Evolutionary conservation across 2,329 filamentous ascomycete genomes (phyloP).

Genomic region (Monilinia aucupariae): DNA sequence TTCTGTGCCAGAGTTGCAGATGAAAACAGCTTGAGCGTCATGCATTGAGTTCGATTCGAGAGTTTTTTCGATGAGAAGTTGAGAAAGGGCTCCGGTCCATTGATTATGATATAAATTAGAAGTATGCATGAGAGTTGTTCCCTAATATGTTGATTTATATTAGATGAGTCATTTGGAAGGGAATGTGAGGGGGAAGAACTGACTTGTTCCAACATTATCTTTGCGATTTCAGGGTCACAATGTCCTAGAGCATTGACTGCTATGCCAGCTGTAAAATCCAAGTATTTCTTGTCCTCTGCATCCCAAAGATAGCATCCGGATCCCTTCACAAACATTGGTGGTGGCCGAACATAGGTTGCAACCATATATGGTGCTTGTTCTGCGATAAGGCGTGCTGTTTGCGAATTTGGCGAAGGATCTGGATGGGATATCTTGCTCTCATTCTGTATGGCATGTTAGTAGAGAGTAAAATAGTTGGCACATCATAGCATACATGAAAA

Average conservation of each 20-base stretch:
- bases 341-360: constrained; percentile 84
- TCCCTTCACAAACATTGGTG: constrained; percentile 84
- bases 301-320: constrained; percentile 87
- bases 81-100: constrained; percentile 86
- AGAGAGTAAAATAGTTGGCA: constrained; percentile 13
- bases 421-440: constrained; percentile 53
- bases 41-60: constrained; percentile 75
- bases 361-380: constrained; percentile 87
- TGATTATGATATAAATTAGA: constrained; percentile 97
- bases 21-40: constrained; percentile 72
- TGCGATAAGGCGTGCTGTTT: constrained; percentile 67
- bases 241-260: constrained; percentile 92
- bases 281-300: constrained; percentile 78
- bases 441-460: constrained; percentile 21
- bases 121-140: constrained; percentile 76
- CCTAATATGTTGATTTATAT: constrained; percentile 38
- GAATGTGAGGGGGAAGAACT: constrained; percentile 16
- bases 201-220: constrained; percentile 73
- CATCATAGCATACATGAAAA: constrained; percentile 34
- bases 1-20: constrained; percentile 95
- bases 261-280: constrained; percentile 94
- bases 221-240: constrained; percentile 71
- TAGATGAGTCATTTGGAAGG: not conserved
- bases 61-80: constrained; percentile 78
- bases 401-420: constrained; percentile 68